Evolutionary conservation across 139 green algal genomes (phyloP).

Genomic region (Chlamydomonas eustigma): DNA sequence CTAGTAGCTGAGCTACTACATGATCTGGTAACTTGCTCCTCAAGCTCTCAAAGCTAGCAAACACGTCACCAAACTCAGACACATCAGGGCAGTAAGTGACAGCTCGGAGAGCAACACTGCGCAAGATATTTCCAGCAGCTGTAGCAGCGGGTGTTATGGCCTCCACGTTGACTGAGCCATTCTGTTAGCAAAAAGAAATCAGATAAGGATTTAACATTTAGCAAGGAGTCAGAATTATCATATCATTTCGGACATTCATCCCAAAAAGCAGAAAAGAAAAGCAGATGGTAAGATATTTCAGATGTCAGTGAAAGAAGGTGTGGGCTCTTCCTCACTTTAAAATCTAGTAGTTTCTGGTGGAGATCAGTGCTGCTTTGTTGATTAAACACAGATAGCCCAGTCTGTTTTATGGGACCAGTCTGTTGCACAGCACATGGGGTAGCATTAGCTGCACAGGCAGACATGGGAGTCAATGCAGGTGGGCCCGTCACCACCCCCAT

Average conservation of each 20-base stretch:
- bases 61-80: not conserved
- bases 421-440: no score
- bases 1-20: not conserved
- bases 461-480: no score
- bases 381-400: no score
- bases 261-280: not conserved
- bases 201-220: not conserved
- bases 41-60: constrained; percentile 1
- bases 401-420: no score
- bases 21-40: not conserved
- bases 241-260: not conserved
- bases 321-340: no score
- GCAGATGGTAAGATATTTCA: not conserved
- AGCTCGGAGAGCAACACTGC: not conserved
- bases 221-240: not conserved
- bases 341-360: no score
- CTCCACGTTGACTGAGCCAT: not conserved
- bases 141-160: not conserved
- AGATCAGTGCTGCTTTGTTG: no score
- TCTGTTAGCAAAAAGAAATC: no score
- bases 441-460: no score
- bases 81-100: constrained; percentile 3
- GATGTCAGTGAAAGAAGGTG: no score
- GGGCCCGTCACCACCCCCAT: no score
- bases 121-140: not conserved